Evolutionary conservation across 2,329 filamentous ascomycete species (phyloP).

Genomic region (Exophiala dermatitidis): DNA sequence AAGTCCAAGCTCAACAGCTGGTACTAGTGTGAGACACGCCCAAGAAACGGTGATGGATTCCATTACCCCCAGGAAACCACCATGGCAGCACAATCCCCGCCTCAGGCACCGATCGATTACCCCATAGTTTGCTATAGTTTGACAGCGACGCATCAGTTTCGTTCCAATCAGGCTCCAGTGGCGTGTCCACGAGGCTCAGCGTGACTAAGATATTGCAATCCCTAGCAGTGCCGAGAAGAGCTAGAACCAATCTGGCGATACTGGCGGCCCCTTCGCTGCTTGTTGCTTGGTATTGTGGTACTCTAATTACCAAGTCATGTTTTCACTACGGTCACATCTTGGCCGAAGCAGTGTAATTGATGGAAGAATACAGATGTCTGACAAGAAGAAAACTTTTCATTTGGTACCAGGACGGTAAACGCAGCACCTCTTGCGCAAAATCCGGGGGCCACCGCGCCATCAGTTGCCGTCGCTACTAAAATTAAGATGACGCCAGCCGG

Average conservation of each 20-base stretch:
- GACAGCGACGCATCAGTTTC: too few species aligned
- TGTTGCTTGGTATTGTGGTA: too few species aligned
- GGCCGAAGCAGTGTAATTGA: too few species aligned
- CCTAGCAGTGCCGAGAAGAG: too few species aligned
- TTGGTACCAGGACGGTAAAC: too few species aligned
- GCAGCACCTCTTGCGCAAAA: background rate
- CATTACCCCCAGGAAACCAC: slow-evolving; percentile 33
- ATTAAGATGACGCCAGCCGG: slow-evolving; percentile 7
- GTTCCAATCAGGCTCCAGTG: slow-evolving; percentile 6
- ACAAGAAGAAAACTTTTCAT: too few species aligned
- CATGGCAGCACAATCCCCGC: slow-evolving; percentile 8
- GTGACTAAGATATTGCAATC: slow-evolving; percentile 17
- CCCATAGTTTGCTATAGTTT: slow-evolving; percentile 19
- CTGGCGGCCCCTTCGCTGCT: background rate
- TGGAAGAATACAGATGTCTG: too few species aligned
- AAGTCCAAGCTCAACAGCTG: too few species aligned
- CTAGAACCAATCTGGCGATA: slow-evolving; percentile 1
- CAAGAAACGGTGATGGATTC: slow-evolving; percentile 17
- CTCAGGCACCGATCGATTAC: slow-evolving; percentile 13
- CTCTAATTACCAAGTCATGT: too few species aligned
- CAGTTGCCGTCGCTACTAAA: background rate
- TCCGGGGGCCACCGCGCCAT: slow-evolving; percentile 4
- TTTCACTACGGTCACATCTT: too few species aligned
- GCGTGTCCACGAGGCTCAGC: slow-evolving; percentile 19
- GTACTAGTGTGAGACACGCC: too few species aligned